Evolutionary conservation across 495 filamentous ascomycete genomes (phyloP).

Genomic region (Apiosordaria backusii): DNA sequence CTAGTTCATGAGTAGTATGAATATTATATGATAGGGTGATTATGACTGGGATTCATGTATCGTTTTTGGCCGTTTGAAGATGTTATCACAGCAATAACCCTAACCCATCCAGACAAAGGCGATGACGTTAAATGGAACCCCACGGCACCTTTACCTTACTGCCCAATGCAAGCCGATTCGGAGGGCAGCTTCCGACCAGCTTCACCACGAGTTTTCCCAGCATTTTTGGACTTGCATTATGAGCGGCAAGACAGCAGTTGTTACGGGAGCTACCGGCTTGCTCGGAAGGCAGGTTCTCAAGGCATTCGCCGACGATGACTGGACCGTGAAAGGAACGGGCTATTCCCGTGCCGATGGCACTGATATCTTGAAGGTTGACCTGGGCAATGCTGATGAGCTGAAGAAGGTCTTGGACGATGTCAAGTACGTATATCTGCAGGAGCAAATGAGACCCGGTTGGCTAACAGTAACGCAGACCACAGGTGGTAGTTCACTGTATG

Average conservation of each 20-base stretch:
- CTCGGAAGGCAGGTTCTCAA: slow-evolving; percentile 78
- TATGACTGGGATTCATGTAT: too few relatives aligned
- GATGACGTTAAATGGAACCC: slow-evolving; percentile 18
- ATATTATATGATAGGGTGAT: background rate
- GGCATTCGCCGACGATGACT: slow-evolving; percentile 64
- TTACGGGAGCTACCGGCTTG: slow-evolving; percentile 84
- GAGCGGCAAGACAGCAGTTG: slow-evolving; percentile 54
- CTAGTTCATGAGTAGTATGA: background rate
- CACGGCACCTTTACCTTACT: slow-evolving; percentile 10
- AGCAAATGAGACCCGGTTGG: background rate
- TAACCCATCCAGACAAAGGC: background rate
- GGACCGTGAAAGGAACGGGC: slow-evolving; percentile 81
- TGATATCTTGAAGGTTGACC: slow-evolving; percentile 70
- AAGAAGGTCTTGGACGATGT: slow-evolving; percentile 58
- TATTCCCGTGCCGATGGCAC: slow-evolving; percentile 66
- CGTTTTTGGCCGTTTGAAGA: too few relatives aligned
- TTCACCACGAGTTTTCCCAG: background rate
- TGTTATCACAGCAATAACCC: background rate
- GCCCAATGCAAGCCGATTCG: background rate
- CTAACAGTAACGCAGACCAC: slow-evolving; percentile 54
- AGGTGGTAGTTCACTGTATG: slow-evolving; percentile 82
- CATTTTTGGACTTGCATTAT: slow-evolving; percentile 9
- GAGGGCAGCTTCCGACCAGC: background rate
- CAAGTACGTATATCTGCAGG: slow-evolving; percentile 47
- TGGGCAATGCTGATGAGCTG: slow-evolving; percentile 60